A percentile compares a stretch with the other conserved stretches of the same genome.
Evolutionary conservation across 306 rosid genomes (phyloP).

Genomic region (Crataegus laevigata): DNA sequence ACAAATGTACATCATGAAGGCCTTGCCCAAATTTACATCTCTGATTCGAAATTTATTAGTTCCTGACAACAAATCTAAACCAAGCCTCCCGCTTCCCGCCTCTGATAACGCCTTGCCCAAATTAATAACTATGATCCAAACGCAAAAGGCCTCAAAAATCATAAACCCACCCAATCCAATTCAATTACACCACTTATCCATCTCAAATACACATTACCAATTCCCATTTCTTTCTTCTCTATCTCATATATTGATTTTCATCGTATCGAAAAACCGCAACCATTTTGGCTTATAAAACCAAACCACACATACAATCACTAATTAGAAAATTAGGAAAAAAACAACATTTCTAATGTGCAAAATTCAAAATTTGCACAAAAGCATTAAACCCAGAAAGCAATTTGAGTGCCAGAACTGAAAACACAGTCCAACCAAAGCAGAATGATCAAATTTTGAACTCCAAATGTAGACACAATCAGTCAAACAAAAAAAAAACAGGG

Average conservation of each 20-base stretch:
- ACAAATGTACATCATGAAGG: neutral
- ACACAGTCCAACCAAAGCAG: neutral
- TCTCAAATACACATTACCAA: slow-evolving; percentile 2
- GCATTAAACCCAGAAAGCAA: neutral
- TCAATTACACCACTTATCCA: neutral
- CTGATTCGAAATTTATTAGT: neutral
- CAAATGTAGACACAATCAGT: neutral
- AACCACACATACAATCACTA: neutral
- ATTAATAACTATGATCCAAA: neutral
- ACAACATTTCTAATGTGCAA: neutral
- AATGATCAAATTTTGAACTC: neutral
- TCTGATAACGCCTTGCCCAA: neutral
- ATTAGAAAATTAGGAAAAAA: neutral
- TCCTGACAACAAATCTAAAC: slow-evolving; percentile 4
- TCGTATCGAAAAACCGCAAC: neutral
- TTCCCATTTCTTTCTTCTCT: neutral
- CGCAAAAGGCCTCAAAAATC: neutral
- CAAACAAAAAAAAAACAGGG: neutral
- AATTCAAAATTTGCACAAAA: neutral
- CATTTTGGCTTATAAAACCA: neutral
- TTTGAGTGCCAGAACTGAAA: neutral
- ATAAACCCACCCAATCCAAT: neutral
- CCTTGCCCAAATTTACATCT: no score
- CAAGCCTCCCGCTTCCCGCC: neutral
- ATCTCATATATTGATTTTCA: neutral